Evolutionary conservation across 345 rosid species (phyloP), one percentile per base, ranked within the genome.

Genomic region (Lepidium didymum): DNA sequence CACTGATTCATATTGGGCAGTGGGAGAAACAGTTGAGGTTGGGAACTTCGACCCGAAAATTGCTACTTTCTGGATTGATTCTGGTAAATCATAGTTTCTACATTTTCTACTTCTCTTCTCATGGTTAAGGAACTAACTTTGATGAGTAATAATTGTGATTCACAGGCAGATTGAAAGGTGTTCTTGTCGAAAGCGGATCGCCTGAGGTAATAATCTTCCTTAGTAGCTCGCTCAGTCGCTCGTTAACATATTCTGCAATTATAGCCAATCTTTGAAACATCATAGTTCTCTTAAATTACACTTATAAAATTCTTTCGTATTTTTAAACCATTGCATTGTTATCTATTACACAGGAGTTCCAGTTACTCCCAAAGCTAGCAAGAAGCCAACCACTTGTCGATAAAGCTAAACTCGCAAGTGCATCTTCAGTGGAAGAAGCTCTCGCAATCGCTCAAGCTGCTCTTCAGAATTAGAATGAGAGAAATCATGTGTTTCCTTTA

Each of bases 11-110:
- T 60, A 55, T 51, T 73, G 77, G 10, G 6, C 88, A 94, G 99
- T 83, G 72, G 99, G 97, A 65, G 99, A 94, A 81, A 73, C 90
- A 10, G 67, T 91, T 46, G 97, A 94, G 77, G 63, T 94, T 8
- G 97, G 96, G 10, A 87, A 85, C 63, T 90, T 94, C 27, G 88
- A 90, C 78, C 99, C 99, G 7, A 94, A 94, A 79, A 86, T 90
- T 14, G 91, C 92, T 35, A 88, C 96, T 9, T 90, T 93, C 84
- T 90, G 97, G 99, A 84, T 94, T 69, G 92, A 94, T 52, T 79
- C 87, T 69, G 97, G 99, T 90, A 84, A 74, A 19, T 10, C 27
- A 23, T 6, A 29, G 9, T 19, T 60, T 40, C 18, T 6, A 46
- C 60, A 1, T n/a, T 46, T 58, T 55, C 42, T 41, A 51, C 54